phyloP scores from a whole-genome alignment of 352 stramenopile species.

The Phytophthora hibernalis region DNA sequence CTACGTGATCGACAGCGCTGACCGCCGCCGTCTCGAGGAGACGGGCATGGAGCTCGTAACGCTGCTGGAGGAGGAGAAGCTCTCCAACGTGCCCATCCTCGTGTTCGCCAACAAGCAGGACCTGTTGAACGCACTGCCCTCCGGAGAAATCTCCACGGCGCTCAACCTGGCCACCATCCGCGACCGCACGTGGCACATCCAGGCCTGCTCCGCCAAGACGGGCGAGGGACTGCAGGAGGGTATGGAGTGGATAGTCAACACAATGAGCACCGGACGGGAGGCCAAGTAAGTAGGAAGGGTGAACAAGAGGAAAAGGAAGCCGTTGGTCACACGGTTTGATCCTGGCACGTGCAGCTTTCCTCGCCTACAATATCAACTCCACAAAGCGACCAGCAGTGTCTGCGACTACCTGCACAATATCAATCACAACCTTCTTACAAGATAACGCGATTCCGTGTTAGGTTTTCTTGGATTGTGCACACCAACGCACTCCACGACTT shows the following conservation, averaged over 20 bases:
- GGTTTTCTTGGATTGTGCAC: slow-evolving; percentile 25
- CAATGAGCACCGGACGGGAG: slow-evolving; percentile 74
- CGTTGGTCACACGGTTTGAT: too few relatives aligned
- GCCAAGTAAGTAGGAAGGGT: slow-evolving; percentile 77
- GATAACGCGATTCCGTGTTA: slow-evolving; percentile 18
- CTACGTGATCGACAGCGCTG: slow-evolving; percentile 96
- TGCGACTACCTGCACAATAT: slow-evolving; percentile 34
- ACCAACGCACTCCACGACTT: slow-evolving; percentile 37
- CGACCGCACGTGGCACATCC: slow-evolving; percentile 92
- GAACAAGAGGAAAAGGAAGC: neutral
- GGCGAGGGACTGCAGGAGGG: slow-evolving; percentile 90
- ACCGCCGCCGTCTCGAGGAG: slow-evolving; percentile 93
- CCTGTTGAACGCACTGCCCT: slow-evolving; percentile 91
- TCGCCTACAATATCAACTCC: slow-evolving; percentile 12
- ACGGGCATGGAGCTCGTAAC: slow-evolving; percentile 93
- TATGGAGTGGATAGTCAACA: slow-evolving; percentile 91
- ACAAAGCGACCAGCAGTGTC: slow-evolving; percentile 20
- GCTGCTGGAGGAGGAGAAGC: slow-evolving; percentile 95
- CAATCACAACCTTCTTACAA: slow-evolving; percentile 16
- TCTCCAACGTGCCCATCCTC: slow-evolving; percentile 92
- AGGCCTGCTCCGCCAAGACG: slow-evolving; percentile 91
- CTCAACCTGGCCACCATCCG: slow-evolving; percentile 91
- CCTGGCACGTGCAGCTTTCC: neutral
- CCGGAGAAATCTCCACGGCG: slow-evolving; percentile 91
- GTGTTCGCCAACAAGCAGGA: slow-evolving; percentile 98